A percentile compares a stretch with the other conserved stretches of the same genome.
phyloP scores from a whole-genome alignment of 1,139 yeast species.

The Hyphopichia buzzinii region DNA sequence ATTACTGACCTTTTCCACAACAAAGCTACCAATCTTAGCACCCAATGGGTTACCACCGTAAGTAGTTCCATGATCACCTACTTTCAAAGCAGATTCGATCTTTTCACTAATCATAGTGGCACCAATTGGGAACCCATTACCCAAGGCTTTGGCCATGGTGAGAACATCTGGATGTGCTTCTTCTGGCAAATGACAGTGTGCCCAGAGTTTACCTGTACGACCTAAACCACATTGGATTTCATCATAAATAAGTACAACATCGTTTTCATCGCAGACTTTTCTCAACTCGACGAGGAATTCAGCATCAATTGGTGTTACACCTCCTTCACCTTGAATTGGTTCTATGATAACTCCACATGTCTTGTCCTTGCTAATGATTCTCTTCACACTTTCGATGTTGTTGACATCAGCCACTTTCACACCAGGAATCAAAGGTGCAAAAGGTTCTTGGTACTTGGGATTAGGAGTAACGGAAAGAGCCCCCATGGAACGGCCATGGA shows the following conservation, averaged over 20 bases:
- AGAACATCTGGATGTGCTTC: conserved; percentile 92
- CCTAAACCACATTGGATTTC: conserved; percentile 98
- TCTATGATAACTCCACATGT: conserved; percentile 93
- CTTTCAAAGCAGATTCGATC: conserved; percentile 67
- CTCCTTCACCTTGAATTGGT: conserved; percentile 99
- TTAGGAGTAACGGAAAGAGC: conserved; percentile 90
- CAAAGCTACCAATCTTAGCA: conserved; percentile 74
- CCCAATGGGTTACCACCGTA: conserved; percentile 97
- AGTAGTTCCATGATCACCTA: conserved; percentile 98
- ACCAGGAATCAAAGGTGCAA: conserved; percentile 86
- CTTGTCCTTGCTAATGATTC: conserved; percentile 56
- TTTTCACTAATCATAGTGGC: conserved; percentile 85
- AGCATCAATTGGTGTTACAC: conserved; percentile 64
- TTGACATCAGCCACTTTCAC: conserved; percentile 63
- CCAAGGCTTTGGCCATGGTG: conserved; percentile 93
- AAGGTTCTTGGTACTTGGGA: conserved; percentile 88
- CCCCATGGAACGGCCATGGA: conserved; percentile 96
- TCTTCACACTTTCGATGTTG: conserved; percentile 57
- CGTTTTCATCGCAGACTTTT: conserved; percentile 63
- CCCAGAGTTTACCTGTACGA: conserved; percentile 91
- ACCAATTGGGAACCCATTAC: conserved; percentile 97
- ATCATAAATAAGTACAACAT: conserved; percentile 81
- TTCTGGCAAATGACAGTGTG: conserved; percentile 69
- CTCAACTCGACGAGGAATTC: conserved; percentile 69
- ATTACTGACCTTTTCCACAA: conserved; percentile 64